These are phyloP conservation scores for Ogataea wickerhamii DNA, from an alignment of 805 yeast species.

Conservation along the genomic window DNA sequence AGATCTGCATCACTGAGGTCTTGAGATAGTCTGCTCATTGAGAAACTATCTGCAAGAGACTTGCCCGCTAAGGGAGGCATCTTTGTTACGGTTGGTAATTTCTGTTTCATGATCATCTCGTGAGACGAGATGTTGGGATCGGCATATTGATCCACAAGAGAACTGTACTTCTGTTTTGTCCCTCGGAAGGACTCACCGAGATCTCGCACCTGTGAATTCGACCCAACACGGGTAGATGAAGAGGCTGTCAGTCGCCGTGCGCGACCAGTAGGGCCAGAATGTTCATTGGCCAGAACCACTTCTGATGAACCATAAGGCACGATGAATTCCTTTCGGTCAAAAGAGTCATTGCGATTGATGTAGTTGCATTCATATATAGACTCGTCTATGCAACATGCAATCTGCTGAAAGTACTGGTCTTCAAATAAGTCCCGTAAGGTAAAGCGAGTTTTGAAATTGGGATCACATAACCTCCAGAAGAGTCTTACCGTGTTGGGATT, in stretches of 20 bases:
- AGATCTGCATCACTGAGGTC: background rate
- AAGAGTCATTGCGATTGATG: constrained; percentile 12
- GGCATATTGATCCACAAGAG: constrained; percentile 2
- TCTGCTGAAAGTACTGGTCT: constrained; percentile 60
- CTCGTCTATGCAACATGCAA: constrained; percentile 61
- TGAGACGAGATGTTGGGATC: constrained; percentile 1
- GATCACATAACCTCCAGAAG: constrained; percentile 71
- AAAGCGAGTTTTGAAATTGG: constrained; percentile 51
- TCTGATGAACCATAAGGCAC: constrained; percentile 3
- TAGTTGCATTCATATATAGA: constrained; percentile 24
- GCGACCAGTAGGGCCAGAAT: background rate
- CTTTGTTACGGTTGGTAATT: background rate
- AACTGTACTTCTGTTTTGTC: constrained; percentile 1
- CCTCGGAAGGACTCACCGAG: background rate
- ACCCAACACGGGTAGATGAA: background rate
- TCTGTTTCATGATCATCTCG: constrained; percentile 4
- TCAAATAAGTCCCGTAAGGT: constrained; percentile 49
- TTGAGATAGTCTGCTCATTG: background rate
- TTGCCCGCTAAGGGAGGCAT: background rate
- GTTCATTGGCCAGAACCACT: background rate
- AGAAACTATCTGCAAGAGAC: background rate
- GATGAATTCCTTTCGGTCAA: constrained; percentile 3
- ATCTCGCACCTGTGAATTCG: background rate
- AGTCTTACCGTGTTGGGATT: constrained; percentile 18
- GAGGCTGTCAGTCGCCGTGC: constrained; percentile 1